Evolutionary conservation across 1,284 basidiomycete species (phyloP), one percentile per base, ranked within the genome.

Genomic region (Leccinum solheimii): DNA sequence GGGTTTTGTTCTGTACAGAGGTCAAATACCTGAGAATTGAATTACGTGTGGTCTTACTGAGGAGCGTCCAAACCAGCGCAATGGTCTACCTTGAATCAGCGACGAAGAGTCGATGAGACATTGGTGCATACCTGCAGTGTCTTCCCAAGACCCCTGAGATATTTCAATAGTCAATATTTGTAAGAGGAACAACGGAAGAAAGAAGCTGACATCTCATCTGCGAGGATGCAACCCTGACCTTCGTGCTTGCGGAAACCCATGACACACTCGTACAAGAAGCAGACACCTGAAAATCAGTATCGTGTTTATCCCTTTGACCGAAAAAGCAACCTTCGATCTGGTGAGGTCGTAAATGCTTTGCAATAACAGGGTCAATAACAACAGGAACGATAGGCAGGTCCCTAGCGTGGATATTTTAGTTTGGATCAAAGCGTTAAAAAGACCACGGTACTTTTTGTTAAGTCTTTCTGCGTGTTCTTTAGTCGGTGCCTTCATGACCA

Each of bases 231-330:
- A 1, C 97, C 97, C 67, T 94, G 84, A 7, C 90, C 90, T 73
- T 95, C 92, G 63, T 93, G 90, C 68, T 89, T 91, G 34, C 92
- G 84, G 74, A 98, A 81, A 8, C 96, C 96, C 94, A 98, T 98
- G 21, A 97, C 92, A 67, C 91, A 93, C 73, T 97, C 94, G 74
- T 99, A 99, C 80, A 99, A 81, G 75, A 99, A 99, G 73, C 88
- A 83, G 43, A 92, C 83, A 49, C 91, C 90, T 90, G 61, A 38
- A 59, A 48, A 64, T 59, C 32, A 61, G 54, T 38, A 57, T 52
- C 40, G 53, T 56, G 21, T 5, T 54, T 21, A 48, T 11, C 55
- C 3, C 19, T 3, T 52, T 13, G 3, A 38, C 10, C 5, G 11
- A 60, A 53, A 58, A 58, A 26, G 16, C 14, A 69, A 83, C 96